Percentiles rank a stretch among this genome's conserved stretches.
phyloP scores from a whole-genome alignment of 805 yeast species.

The Maudiozyma bulderi region DNA sequence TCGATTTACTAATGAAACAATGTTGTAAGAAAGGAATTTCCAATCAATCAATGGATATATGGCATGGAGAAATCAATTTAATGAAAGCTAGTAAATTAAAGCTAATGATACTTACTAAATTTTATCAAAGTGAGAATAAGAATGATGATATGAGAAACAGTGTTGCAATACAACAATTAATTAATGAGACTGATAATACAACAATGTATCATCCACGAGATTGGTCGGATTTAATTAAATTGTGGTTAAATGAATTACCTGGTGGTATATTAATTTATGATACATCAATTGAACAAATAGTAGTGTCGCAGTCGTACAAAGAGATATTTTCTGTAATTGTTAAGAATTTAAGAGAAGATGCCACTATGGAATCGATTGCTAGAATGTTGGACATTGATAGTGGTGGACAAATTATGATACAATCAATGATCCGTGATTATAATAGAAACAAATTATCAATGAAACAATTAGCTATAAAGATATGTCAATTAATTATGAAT shows the following conservation, averaged over 20 bases:
- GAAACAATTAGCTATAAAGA: background rate
- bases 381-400: background rate
- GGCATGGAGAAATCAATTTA: conserved; percentile 11
- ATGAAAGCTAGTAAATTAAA: conserved; percentile 9
- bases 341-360: background rate
- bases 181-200: background rate
- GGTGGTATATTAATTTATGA: conserved; percentile 31
- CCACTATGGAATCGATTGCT: background rate
- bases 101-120: conserved; percentile 1
- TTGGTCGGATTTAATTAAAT: conserved; percentile 36
- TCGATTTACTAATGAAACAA: background rate
- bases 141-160: too few relatives aligned
- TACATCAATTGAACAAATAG: background rate
- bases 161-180: background rate
- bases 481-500: background rate
- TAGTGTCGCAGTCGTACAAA: background rate
- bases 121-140: background rate
- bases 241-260: conserved; percentile 51
- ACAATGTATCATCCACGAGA: conserved; percentile 6
- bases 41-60: conserved; percentile 2
- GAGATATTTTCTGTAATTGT: background rate
- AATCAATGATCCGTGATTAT: background rate
- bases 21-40: conserved; percentile 1
- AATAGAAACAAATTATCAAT: background rate
- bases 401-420: background rate